A percentile compares a stretch with the other conserved stretches of the same genome.
These are phyloP conservation scores for Adiantum capillusveneris DNA, from an alignment of 75 land plant species.

Conservation along the genomic window DNA sequence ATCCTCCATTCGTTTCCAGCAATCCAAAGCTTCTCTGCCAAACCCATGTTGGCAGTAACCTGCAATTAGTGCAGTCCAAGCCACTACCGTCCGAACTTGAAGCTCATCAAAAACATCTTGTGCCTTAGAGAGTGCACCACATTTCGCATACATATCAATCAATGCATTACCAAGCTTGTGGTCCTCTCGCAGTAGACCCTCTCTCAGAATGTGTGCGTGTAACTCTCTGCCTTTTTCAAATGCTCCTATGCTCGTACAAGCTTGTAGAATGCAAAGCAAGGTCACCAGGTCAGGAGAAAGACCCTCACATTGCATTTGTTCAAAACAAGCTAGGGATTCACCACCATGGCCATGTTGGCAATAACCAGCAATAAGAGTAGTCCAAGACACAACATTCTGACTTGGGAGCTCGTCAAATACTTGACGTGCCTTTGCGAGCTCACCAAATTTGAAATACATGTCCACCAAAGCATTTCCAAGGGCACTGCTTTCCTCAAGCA, in stretches of 20 bases:
- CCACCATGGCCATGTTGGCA: conserved; percentile 11
- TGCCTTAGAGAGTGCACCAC: neutral
- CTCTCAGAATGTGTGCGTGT: conserved; percentile 3
- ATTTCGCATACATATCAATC: conserved; percentile 5
- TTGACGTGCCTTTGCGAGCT: conserved; percentile 19
- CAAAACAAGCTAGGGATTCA: conserved; percentile 3
- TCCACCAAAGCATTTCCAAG: conserved; percentile 49
- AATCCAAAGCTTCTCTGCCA: too few species aligned
- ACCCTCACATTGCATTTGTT: conserved; percentile 2
- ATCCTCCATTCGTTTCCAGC: too few species aligned
- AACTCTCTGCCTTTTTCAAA: conserved; percentile 8
- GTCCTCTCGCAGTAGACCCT: conserved; percentile 1
- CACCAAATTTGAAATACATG: conserved; percentile 52
- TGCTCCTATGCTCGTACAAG: conserved; percentile 5
- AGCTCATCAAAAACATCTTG: neutral
- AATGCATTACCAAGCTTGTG: neutral
- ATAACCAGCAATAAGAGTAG: conserved; percentile 24
- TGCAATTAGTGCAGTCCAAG: neutral
- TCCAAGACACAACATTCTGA: conserved; percentile 50
- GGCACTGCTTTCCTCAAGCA: neutral
- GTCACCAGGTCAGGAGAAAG: conserved; percentile 5
- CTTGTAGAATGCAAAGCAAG: conserved; percentile 5
- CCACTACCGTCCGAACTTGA: neutral
- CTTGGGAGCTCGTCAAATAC: conserved; percentile 39
- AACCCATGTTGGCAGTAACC: too few species aligned